Conservation (phyloP, 176 grass and related monocot genomes). For the Aegilops umbellulata region DNA sequence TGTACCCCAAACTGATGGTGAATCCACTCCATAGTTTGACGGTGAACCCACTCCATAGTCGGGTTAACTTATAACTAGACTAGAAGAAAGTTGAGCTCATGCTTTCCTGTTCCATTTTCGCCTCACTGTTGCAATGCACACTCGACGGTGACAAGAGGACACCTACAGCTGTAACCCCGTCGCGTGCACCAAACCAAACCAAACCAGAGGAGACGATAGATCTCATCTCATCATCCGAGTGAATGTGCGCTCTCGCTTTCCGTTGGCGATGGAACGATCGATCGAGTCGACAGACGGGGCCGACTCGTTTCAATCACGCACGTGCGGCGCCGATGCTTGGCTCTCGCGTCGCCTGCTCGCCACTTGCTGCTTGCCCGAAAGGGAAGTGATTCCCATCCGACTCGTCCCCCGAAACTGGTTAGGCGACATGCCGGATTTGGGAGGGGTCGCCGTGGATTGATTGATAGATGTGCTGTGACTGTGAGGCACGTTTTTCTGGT, state of each 20-base stretch:
- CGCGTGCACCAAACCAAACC: neutral
- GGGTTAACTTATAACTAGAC: neutral
- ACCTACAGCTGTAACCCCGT: neutral
- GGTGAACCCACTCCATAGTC: neutral
- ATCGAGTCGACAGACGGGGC: neutral
- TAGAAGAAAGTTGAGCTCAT: neutral
- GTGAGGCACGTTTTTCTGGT: neutral
- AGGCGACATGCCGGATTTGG: conserved; percentile 13
- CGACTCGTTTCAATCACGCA: neutral
- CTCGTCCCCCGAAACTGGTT: neutral
- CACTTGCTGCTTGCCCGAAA: conserved; percentile 5
- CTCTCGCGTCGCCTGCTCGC: neutral
- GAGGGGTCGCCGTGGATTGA: neutral
- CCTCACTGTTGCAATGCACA: neutral
- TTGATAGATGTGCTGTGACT: neutral
- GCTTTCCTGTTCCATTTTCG: neutral
- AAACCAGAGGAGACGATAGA: neutral
- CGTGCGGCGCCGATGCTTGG: neutral
- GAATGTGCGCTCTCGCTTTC: neutral
- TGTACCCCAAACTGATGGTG: neutral
- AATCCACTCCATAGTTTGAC: neutral
- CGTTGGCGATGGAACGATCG: neutral
- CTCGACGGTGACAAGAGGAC: neutral
- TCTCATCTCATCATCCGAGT: neutral
- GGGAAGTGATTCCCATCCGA: neutral